These are phyloP conservation scores for Plasmodiophora brassicae DNA, from an alignment of 208 protist genomes.

Conservation along the genomic window DNA sequence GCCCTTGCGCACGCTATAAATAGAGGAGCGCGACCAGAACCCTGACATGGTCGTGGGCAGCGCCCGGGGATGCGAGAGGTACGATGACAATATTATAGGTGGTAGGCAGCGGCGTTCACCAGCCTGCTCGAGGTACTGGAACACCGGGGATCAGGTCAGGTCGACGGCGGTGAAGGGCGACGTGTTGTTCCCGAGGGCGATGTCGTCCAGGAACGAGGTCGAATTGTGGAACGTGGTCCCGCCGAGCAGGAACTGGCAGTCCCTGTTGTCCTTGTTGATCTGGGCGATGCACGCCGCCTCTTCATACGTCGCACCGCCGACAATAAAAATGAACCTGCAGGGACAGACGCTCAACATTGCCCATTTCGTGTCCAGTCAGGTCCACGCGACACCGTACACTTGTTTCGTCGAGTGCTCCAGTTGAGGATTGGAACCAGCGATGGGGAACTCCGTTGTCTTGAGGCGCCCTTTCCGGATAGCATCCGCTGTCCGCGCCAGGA, in stretches of 20 bases:
- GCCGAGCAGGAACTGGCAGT: constrained; percentile 19
- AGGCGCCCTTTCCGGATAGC: constrained; percentile 35
- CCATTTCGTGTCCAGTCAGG: no score
- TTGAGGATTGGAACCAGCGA: background rate
- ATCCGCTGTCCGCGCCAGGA: constrained; percentile 15
- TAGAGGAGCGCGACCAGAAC: no score
- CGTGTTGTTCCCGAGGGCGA: background rate
- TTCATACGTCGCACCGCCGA: constrained; percentile 42
- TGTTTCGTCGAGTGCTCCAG: background rate
- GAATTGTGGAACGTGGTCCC: constrained; percentile 44
- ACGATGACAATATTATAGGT: no score
- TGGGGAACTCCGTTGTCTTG: constrained; percentile 11
- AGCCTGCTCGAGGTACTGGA: no score
- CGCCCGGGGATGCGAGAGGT: no score
- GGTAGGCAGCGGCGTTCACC: no score
- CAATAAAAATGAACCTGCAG: constrained; percentile 39
- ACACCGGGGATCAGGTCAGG: no score
- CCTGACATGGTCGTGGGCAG: no score
- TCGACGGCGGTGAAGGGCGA: no score
- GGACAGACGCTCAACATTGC: background rate
- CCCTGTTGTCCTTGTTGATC: constrained; percentile 35
- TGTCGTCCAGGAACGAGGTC: constrained; percentile 42
- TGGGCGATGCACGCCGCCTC: constrained; percentile 29
- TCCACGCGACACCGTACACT: no score
- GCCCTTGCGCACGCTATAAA: no score